Evolutionary conservation across 495 filamentous ascomycete genomes (phyloP).

Genomic region (Aspergillus conjunctus): DNA sequence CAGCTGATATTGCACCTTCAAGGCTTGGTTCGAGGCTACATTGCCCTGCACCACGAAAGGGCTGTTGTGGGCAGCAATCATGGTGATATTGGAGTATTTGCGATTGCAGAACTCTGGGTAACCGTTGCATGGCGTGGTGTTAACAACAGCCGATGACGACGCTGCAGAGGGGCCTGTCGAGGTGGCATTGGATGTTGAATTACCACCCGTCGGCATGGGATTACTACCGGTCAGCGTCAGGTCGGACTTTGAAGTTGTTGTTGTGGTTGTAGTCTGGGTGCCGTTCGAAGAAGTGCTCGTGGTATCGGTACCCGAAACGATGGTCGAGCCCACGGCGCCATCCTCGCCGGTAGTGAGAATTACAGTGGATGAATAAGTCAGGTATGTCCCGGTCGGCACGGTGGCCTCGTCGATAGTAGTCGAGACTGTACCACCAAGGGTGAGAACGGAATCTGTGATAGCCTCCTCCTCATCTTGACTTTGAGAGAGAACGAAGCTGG

Average conservation of each 20-base stretch:
- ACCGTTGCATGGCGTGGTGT: conserved; percentile 81
- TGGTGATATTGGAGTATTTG: conserved; percentile 86
- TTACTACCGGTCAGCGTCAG: conserved; percentile 44
- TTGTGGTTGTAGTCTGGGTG: conserved; percentile 26
- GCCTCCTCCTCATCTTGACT: conserved; percentile 4
- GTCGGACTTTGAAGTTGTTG: conserved; percentile 38
- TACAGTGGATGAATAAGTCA: conserved; percentile 43
- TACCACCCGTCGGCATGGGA: conserved; percentile 39
- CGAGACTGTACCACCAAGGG: conserved; percentile 28
- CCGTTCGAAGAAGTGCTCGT: conserved; percentile 27
- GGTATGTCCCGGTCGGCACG: conserved; percentile 37
- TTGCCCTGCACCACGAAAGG: conserved; percentile 72
- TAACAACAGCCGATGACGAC: conserved; percentile 55
- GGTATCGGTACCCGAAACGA: conserved; percentile 26
- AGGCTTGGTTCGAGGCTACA: conserved; percentile 75
- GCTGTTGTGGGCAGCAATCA: conserved; percentile 85
- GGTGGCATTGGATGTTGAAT: conserved; percentile 48
- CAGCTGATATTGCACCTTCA: conserved; percentile 71
- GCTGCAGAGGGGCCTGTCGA: conserved; percentile 38
- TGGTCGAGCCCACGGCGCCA: conserved; percentile 23
- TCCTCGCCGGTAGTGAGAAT: conserved; percentile 35
- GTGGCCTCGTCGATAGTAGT: conserved; percentile 30
- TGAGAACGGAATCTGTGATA: conserved; percentile 21
- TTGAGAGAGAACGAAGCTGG: conserved; percentile 10
- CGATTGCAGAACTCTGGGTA: conserved; percentile 81